These are phyloP conservation scores for Globisporangium perplexum DNA, from an alignment of 352 stramenopile genomes.

Conservation along the genomic window DNA sequence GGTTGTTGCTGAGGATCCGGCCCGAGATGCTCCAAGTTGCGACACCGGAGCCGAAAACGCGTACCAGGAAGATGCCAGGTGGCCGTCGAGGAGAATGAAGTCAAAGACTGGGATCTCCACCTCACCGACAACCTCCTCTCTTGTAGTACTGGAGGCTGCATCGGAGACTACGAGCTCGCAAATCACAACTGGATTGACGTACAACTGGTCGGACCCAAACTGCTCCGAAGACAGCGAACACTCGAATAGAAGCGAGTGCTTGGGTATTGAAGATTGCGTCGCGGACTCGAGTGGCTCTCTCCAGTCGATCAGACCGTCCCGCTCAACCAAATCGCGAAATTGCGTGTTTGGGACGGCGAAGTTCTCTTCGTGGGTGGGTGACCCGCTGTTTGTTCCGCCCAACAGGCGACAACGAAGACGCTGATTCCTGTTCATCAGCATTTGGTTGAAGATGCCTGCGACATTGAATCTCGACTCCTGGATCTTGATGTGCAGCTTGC, in stretches of 20 bases:
- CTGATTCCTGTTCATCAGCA: slow-evolving; percentile 14
- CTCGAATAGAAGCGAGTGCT: slow-evolving; percentile 7
- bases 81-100: slow-evolving; percentile 37
- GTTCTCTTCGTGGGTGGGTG: not conserved
- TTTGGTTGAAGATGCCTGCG: slow-evolving; percentile 9
- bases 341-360: slow-evolving; percentile 1
- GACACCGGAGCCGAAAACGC: not conserved
- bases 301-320: slow-evolving; percentile 10
- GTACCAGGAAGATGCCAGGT: slow-evolving; percentile 32
- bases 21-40: not conserved
- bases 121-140: slow-evolving; percentile 10
- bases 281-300: not conserved
- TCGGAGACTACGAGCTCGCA: slow-evolving; percentile 19
- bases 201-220: not conserved
- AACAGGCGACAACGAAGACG: slow-evolving; percentile 12
- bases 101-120: slow-evolving; percentile 43
- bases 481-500: slow-evolving; percentile 32
- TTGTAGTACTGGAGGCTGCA: not conserved
- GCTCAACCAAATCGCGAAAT: slow-evolving; percentile 2
- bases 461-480: slow-evolving; percentile 18
- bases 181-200: slow-evolving; percentile 22
- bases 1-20: not conserved
- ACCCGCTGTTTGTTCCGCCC: slow-evolving; percentile 1
- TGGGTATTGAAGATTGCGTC: not conserved
- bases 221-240: slow-evolving; percentile 1